Conservation (phyloP, 2,329 filamentous ascomycete genomes). For the Fusarium anthophilum region DNA sequence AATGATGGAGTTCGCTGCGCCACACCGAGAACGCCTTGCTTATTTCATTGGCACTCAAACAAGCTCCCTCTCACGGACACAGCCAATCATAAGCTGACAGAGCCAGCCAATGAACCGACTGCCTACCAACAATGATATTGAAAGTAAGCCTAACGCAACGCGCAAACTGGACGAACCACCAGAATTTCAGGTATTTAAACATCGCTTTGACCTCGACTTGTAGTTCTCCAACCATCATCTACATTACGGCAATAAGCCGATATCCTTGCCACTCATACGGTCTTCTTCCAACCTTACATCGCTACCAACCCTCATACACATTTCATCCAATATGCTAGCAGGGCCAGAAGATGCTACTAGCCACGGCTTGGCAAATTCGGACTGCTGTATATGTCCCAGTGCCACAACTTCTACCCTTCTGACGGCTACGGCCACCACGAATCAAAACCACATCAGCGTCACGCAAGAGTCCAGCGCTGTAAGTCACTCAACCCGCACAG, state of each 20-base stretch:
- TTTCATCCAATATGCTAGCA: not conserved
- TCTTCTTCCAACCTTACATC: not conserved
- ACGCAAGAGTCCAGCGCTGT: not conserved
- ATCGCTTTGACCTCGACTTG: not conserved
- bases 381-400: not conserved
- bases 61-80: not conserved
- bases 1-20: not conserved
- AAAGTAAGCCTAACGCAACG: not conserved
- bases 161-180: not conserved
- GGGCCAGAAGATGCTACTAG: not conserved
- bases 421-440: not conserved
- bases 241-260: not conserved
- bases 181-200: not conserved
- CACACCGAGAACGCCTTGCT: not conserved
- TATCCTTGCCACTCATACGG: not conserved
- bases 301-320: not conserved
- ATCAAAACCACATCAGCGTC: not conserved
- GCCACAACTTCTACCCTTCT: not conserved
- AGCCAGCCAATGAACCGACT: not conserved
- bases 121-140: not conserved
- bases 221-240: not conserved
- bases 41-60: not conserved
- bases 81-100: not conserved
- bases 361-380: fast-evolving
- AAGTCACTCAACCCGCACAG: not conserved